These are phyloP conservation scores for Parastagonospora avenae DNA, from an alignment of 2,329 filamentous ascomycete species.

Conservation along the genomic window DNA sequence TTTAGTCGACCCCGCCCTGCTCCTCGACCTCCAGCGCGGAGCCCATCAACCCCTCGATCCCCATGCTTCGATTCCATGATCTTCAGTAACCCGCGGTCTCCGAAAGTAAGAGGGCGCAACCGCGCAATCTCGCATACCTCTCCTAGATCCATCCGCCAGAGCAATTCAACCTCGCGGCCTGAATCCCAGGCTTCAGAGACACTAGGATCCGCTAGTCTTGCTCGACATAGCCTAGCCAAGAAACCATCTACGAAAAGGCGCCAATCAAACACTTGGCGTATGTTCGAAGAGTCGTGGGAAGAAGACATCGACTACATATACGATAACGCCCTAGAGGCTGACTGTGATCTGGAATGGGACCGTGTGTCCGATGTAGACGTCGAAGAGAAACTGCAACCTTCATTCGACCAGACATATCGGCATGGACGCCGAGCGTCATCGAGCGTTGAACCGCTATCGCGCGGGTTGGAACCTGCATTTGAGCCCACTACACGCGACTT, in stretches of 20 bases:
- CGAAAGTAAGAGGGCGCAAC: constrained; percentile 19
- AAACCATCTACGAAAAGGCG: constrained; percentile 28
- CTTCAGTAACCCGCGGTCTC: constrained; percentile 31
- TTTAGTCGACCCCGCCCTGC: constrained; percentile 43
- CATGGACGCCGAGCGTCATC: constrained; percentile 1
- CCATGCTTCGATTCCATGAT: constrained; percentile 36
- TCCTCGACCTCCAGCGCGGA: constrained; percentile 34
- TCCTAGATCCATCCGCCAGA: constrained; percentile 25
- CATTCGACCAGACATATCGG: neutral
- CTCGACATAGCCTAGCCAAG: constrained; percentile 26
- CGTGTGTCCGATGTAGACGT: constrained; percentile 34
- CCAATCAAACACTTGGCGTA: constrained; percentile 42
- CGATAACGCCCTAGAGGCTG: constrained; percentile 64
- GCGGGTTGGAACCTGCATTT: neutral
- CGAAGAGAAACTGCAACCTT: constrained; percentile 40
- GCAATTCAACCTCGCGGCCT: constrained; percentile 34
- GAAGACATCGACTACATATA: constrained; percentile 68
- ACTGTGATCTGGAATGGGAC: constrained; percentile 66
- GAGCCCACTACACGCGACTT: constrained; percentile 12
- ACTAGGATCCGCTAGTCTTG: constrained; percentile 49
- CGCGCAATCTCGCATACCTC: constrained; percentile 31
- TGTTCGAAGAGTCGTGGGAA: constrained; percentile 60
- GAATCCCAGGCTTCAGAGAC: constrained; percentile 52
- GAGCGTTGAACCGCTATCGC: neutral
- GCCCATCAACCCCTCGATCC: constrained; percentile 31